These are phyloP conservation scores for Sarocladiaceae sp. DNA, from an alignment of 2,329 filamentous ascomycete genomes.

Conservation along the genomic window DNA sequence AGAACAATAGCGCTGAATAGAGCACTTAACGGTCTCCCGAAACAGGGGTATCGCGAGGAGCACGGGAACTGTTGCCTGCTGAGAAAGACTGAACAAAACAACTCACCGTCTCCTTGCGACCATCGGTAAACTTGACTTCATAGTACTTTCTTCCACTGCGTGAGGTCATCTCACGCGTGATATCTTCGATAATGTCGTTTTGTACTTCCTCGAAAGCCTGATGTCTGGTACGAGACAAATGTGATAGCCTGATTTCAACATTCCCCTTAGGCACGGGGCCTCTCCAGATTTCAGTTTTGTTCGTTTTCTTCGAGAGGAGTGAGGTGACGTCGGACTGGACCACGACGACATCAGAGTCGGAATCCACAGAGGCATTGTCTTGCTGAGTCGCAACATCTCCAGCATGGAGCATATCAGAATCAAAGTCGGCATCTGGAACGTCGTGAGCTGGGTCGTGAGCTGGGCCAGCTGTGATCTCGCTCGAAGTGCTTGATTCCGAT, in stretches of 20 bases:
- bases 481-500: too few relatives aligned
- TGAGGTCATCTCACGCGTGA: slow-evolving; percentile 26
- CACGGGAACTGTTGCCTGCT: too few relatives aligned
- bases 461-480: too few relatives aligned
- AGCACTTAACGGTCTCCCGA: neutral
- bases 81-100: neutral
- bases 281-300: neutral
- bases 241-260: slow-evolving; percentile 28
- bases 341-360: slow-evolving; percentile 1
- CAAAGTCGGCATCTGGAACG: too few relatives aligned
- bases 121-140: slow-evolving; percentile 42
- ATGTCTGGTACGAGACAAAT: slow-evolving; percentile 20
- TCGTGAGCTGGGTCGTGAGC: too few relatives aligned
- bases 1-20: neutral
- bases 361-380: neutral
- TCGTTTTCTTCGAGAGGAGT: neutral
- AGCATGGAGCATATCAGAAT: too few relatives aligned
- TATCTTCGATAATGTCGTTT: slow-evolving; percentile 33
- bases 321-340: slow-evolving; percentile 1
- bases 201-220: slow-evolving; percentile 25
- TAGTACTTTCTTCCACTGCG: slow-evolving; percentile 25
- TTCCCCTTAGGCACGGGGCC: neutral
- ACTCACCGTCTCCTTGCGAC: slow-evolving; percentile 41
- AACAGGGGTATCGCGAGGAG: neutral
- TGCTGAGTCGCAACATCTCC: too few relatives aligned